Conservation (phyloP, 2,329 filamentous ascomycete species). For the Ilyonectria destructans region DNA sequence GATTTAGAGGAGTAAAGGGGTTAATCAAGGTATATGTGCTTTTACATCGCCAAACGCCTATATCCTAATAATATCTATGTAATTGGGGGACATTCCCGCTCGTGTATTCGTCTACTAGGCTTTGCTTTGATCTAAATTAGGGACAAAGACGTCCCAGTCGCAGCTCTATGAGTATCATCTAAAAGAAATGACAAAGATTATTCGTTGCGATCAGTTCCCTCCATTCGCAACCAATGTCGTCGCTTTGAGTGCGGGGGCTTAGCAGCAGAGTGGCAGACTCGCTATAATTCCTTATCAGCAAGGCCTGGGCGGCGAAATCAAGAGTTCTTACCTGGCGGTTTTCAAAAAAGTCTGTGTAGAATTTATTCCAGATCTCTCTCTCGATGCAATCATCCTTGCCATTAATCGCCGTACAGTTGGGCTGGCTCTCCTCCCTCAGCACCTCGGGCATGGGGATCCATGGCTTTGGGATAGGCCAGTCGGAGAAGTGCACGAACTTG, state of each 20-base stretch:
- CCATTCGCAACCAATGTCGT: background rate
- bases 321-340: constrained; percentile 29
- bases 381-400: constrained; percentile 20
- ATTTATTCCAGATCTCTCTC: constrained; percentile 38
- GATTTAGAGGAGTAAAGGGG: background rate
- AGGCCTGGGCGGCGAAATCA: background rate
- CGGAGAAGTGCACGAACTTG: constrained; percentile 6
- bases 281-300: background rate
- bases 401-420: constrained; percentile 9
- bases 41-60: background rate
- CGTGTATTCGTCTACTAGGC: background rate
- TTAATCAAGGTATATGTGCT: background rate
- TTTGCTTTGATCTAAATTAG: too few relatives aligned
- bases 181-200: background rate
- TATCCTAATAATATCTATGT: background rate
- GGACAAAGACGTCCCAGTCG: too few relatives aligned
- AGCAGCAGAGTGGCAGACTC: background rate
- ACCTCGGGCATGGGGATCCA: background rate
- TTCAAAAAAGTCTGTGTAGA: constrained; percentile 38
- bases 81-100: background rate
- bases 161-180: too few relatives aligned
- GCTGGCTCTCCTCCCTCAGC: constrained; percentile 13
- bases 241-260: background rate
- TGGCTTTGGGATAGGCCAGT: constrained; percentile 4
- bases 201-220: background rate